phyloP scores from a whole-genome alignment of 257 asterid genomes.

The Penstemon barbatus region DNA sequence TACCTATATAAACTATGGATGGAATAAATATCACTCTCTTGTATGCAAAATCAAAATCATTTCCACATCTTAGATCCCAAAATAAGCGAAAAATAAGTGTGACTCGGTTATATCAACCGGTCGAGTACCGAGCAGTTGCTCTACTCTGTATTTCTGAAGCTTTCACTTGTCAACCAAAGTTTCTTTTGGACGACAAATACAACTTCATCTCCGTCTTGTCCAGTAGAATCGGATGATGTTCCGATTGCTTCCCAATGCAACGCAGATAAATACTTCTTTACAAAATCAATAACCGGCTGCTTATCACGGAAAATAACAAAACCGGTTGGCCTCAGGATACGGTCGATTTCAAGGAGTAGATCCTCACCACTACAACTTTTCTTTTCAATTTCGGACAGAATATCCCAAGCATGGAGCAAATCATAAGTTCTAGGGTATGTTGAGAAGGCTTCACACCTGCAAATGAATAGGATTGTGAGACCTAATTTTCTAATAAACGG shows the following conservation, averaged over 20 bases:
- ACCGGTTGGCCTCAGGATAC: conserved; percentile 90
- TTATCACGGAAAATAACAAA: conserved; percentile 70
- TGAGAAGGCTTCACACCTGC: conserved; percentile 95
- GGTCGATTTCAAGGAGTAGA: conserved; percentile 85
- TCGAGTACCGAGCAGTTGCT: not conserved
- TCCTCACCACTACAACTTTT: conserved; percentile 97
- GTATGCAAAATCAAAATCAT: conserved; percentile 39
- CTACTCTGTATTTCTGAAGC: conserved; percentile 75
- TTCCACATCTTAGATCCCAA: conserved; percentile 46
- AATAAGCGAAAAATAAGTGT: conserved; percentile 27
- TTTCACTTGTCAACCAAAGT: conserved; percentile 84
- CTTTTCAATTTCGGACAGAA: conserved; percentile 84
- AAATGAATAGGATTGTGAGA: not conserved
- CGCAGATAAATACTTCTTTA: conserved; percentile 70
- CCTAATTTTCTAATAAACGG: conserved; percentile 1
- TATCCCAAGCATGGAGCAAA: conserved; percentile 83
- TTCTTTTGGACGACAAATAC: conserved; percentile 75
- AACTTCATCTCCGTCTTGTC: conserved; percentile 64
- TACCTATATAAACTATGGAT: conserved; percentile 42
- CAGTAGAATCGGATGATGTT: conserved; percentile 45
- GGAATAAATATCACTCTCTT: conserved; percentile 28
- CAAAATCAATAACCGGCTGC: conserved; percentile 69
- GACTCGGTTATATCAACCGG: conserved; percentile 9
- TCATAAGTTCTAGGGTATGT: conserved; percentile 96
- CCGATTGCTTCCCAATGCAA: conserved; percentile 91